A percentile compares a stretch with the other conserved stretches of the same genome.
Evolutionary conservation across 352 stramenopile species (phyloP).

Genomic region (Phytopythium chamaehyphon): DNA sequence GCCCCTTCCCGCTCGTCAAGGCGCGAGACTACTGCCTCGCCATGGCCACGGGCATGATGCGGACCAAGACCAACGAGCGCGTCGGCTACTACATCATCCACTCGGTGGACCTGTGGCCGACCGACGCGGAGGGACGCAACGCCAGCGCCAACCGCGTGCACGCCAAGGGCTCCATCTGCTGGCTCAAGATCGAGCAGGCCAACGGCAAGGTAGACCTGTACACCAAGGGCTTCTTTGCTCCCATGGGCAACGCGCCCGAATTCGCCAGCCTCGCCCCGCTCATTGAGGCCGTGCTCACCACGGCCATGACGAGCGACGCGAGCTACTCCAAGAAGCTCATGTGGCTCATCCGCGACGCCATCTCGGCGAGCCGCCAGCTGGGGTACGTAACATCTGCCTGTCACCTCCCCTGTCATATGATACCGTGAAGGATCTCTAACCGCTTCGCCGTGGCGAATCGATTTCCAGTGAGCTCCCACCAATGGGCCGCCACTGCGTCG

Average conservation of each 20-base stretch:
- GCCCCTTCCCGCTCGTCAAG: conserved; percentile 25
- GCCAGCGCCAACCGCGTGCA: conserved; percentile 10
- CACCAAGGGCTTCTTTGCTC: conserved; percentile 31
- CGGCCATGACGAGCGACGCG: conserved; percentile 29
- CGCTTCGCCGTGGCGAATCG: neutral
- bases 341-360: conserved; percentile 43
- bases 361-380: conserved; percentile 4
- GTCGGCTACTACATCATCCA: conserved; percentile 47
- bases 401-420: neutral
- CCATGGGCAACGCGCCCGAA: conserved; percentile 23
- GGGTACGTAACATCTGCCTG: conserved; percentile 1
- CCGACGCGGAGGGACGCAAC: conserved; percentile 10
- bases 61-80: conserved; percentile 36
- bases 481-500: conserved; percentile 17
- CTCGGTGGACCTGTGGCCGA: conserved; percentile 37
- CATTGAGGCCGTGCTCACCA: conserved; percentile 32
- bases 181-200: conserved; percentile 27
- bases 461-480: conserved; percentile 4
- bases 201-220: conserved; percentile 40
- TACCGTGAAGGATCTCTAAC: neutral
- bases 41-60: conserved; percentile 35
- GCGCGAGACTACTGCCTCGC: conserved; percentile 35
- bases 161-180: conserved; percentile 37
- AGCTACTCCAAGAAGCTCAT: conserved; percentile 36
- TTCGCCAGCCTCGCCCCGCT: conserved; percentile 25